Percentiles rank a stretch among this genome's conserved stretches.
Evolutionary conservation across 2,329 filamentous ascomycete species (phyloP).

Genomic region (Neopestalotiopsis sp.): DNA sequence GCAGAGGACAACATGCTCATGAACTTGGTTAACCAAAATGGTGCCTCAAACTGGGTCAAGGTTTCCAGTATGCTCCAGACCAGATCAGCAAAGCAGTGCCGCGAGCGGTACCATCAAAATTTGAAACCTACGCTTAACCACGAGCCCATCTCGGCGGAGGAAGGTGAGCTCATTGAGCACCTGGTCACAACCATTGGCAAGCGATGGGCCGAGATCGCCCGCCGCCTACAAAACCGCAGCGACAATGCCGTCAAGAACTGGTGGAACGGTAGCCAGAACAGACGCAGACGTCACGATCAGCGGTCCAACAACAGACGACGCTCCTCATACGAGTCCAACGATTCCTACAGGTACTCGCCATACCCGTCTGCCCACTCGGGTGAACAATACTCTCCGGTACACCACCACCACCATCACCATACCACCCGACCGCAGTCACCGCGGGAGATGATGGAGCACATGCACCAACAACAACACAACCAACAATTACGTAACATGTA

Average conservation of each 20-base stretch:
- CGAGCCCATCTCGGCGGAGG: constrained; percentile 72
- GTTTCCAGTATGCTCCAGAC: constrained; percentile 78
- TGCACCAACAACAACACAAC: constrained; percentile 13
- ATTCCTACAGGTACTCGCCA: constrained; percentile 11
- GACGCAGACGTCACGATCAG: constrained; percentile 61
- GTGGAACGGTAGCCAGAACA: constrained; percentile 95
- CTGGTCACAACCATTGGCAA: constrained; percentile 81
- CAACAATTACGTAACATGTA: constrained; percentile 6
- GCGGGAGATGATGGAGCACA: too few relatives aligned
- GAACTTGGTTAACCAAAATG: constrained; percentile 72
- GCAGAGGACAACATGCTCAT: constrained; percentile 75
- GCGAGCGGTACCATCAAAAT: constrained; percentile 93
- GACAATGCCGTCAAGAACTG: constrained; percentile 98
- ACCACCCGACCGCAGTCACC: background rate
- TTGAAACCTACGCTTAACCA: constrained; percentile 79
- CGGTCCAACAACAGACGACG: constrained; percentile 31
- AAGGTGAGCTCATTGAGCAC: constrained; percentile 75
- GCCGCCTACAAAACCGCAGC: constrained; percentile 80
- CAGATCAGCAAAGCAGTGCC: constrained; percentile 90
- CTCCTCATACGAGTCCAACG: constrained; percentile 36
- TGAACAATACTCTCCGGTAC: constrained; percentile 20
- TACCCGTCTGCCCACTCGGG: constrained; percentile 25
- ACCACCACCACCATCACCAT: constrained; percentile 26
- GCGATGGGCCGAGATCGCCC: constrained; percentile 91
- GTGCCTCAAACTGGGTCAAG: constrained; percentile 86